phyloP scores from a whole-genome alignment of 2,329 filamentous ascomycete species.

The Stagonosporopsis tanaceti region DNA sequence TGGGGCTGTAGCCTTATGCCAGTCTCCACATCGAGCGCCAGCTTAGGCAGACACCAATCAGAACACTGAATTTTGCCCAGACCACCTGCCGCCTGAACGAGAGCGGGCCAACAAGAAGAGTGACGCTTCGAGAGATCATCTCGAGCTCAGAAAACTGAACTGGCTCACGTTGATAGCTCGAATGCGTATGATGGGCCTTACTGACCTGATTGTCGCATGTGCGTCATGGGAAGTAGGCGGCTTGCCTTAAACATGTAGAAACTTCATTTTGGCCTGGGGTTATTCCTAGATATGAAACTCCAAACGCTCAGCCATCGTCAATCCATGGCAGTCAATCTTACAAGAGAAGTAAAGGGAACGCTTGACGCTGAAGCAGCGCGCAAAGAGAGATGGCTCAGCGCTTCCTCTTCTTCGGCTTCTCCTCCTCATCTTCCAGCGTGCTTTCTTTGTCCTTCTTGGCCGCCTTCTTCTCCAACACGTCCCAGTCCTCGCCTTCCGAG shows the following conservation, averaged over 20 bases:
- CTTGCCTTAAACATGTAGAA: background rate
- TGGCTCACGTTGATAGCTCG: background rate
- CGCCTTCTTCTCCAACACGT: slow-evolving; percentile 89
- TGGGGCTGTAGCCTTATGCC: slow-evolving; percentile 8
- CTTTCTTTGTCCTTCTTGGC: slow-evolving; percentile 68
- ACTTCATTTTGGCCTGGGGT: background rate
- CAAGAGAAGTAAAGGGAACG: slow-evolving; percentile 7
- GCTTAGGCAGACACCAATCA: slow-evolving; percentile 17
- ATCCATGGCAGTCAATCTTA: slow-evolving; percentile 8
- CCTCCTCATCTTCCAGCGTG: slow-evolving; percentile 60
- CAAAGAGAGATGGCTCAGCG: slow-evolving; percentile 50
- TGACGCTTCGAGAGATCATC: background rate
- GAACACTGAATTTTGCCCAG: background rate
- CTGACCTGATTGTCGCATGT: background rate
- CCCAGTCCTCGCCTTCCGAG: slow-evolving; percentile 81
- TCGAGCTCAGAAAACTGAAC: background rate
- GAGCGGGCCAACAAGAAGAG: background rate
- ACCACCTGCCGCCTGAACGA: background rate
- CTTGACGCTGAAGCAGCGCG: background rate
- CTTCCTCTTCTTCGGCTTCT: slow-evolving; percentile 73
- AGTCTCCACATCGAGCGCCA: slow-evolving; percentile 2
- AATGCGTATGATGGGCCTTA: background rate
- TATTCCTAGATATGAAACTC: slow-evolving; percentile 13
- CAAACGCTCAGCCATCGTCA: slow-evolving; percentile 11
- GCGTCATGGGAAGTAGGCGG: background rate